A percentile compares a stretch with the other conserved stretches of the same genome.
Conservation (phyloP, 495 filamentous ascomycete genomes). For the Cladorrhinum samala region DNA sequence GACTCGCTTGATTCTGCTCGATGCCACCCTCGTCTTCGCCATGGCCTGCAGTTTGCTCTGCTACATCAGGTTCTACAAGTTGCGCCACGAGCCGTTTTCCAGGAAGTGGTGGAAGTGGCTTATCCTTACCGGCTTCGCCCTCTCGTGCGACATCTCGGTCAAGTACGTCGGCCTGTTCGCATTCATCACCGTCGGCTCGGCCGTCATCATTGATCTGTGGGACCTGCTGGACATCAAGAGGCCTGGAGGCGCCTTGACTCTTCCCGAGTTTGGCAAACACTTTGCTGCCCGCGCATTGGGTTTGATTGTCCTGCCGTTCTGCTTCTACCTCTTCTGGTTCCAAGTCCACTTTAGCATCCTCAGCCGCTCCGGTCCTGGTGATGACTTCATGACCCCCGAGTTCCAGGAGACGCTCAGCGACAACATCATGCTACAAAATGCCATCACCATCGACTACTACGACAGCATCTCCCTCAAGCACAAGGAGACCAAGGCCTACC, state of each 20-base stretch:
- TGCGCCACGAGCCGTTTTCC: slow-evolving; percentile 79
- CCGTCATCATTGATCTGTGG: slow-evolving; percentile 92
- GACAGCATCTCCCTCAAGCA: slow-evolving; percentile 83
- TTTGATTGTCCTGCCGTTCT: slow-evolving; percentile 83
- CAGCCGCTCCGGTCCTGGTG: slow-evolving; percentile 81
- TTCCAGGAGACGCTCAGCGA: slow-evolving; percentile 96
- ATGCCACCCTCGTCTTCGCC: slow-evolving; percentile 86
- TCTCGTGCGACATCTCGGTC: slow-evolving; percentile 96
- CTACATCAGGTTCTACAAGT: slow-evolving; percentile 97
- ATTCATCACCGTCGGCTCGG: slow-evolving; percentile 93
- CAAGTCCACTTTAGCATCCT: slow-evolving; percentile 96
- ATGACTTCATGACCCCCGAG: slow-evolving; percentile 97
- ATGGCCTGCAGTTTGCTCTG: slow-evolving; percentile 91
- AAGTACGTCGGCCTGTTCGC: slow-evolving; percentile 97
- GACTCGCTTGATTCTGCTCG: slow-evolving; percentile 89
- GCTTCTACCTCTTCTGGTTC: slow-evolving; percentile 99
- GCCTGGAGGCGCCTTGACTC: slow-evolving; percentile 64
- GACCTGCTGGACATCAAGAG: slow-evolving; percentile 85
- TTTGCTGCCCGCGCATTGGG: slow-evolving; percentile 78
- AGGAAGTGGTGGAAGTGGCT: slow-evolving; percentile 99
- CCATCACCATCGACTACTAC: slow-evolving; percentile 81
- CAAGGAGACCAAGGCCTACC: slow-evolving; percentile 93
- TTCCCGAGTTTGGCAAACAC: slow-evolving; percentile 80
- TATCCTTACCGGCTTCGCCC: slow-evolving; percentile 82
- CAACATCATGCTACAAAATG: slow-evolving; percentile 82